phyloP scores from a whole-genome alignment of 805 yeast genomes.

The Wickerhamiella azymoides region DNA sequence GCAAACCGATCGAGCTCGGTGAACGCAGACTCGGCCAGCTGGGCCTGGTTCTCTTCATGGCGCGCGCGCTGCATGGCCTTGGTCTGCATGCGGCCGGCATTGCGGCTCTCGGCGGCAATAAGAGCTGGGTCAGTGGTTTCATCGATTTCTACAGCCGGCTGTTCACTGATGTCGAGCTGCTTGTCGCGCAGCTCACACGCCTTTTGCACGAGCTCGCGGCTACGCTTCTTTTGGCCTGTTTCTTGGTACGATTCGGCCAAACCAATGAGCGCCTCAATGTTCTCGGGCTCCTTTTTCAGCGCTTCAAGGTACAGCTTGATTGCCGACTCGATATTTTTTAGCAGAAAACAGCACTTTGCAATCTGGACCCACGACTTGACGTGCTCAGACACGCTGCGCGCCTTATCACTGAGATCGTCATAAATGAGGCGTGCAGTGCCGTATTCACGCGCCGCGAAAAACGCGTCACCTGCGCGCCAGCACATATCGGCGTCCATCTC shows the following conservation, averaged over 20 bases:
- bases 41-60: constrained; percentile 24
- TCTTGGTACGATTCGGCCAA: constrained; percentile 66
- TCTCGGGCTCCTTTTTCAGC: constrained; percentile 26
- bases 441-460: constrained; percentile 54
- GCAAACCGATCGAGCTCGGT: constrained; percentile 40
- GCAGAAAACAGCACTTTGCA: constrained; percentile 65
- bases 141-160: background rate
- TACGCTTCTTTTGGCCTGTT: constrained; percentile 22
- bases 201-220: constrained; percentile 21
- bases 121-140: background rate
- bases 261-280: constrained; percentile 60
- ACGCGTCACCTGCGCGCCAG: constrained; percentile 58
- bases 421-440: constrained; percentile 66
- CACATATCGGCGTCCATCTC: constrained; percentile 59
- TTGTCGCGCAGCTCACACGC: constrained; percentile 18
- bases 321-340: constrained; percentile 35
- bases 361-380: constrained; percentile 36
- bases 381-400: constrained; percentile 17
- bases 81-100: constrained; percentile 15
- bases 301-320: constrained; percentile 20
- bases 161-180: background rate
- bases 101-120: constrained; percentile 10
- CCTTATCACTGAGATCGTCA: constrained; percentile 36
- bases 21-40: constrained; percentile 15
- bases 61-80: constrained; percentile 42